phyloP scores from a whole-genome alignment of 2,329 filamentous ascomycete genomes.

The Fusarium praegraminearum region DNA sequence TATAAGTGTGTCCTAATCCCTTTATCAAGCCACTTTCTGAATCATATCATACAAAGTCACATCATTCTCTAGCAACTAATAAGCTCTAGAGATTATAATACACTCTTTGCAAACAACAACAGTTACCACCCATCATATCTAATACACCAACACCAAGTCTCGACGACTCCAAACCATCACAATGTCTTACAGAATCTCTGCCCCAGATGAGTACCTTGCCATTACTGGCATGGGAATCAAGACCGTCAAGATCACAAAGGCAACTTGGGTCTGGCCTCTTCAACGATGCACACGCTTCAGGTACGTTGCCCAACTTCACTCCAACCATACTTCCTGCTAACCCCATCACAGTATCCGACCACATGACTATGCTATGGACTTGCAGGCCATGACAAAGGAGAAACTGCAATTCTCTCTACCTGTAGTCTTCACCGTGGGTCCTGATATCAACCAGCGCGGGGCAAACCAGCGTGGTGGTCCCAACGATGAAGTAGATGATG shows the following conservation, averaged over 20 bases:
- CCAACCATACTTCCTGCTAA: slow-evolving; percentile 3
- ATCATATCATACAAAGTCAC: neutral
- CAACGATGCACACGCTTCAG: slow-evolving; percentile 71
- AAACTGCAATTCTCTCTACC: slow-evolving; percentile 86
- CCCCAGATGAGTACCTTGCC: slow-evolving; percentile 87
- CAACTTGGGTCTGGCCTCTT: slow-evolving; percentile 77
- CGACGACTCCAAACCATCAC: slow-evolving; percentile 11
- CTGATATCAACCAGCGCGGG: slow-evolving; percentile 74
- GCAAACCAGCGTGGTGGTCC: slow-evolving; percentile 49
- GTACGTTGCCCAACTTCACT: neutral
- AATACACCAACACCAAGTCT: neutral
- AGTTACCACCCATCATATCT: neutral
- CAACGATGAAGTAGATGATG: slow-evolving; percentile 28
- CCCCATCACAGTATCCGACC: slow-evolving; percentile 68
- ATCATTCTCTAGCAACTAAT: slow-evolving; percentile 10
- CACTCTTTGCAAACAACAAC: slow-evolving; percentile 16
- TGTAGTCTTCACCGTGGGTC: slow-evolving; percentile 88
- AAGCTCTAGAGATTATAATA: slow-evolving; percentile 17
- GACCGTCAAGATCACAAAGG: slow-evolving; percentile 82
- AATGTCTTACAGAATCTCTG: slow-evolving; percentile 76
- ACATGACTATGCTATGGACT: slow-evolving; percentile 83
- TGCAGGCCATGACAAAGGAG: slow-evolving; percentile 91
- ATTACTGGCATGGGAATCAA: slow-evolving; percentile 83
- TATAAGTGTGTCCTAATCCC: slow-evolving; percentile 25
- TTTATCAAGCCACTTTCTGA: slow-evolving; percentile 2